Evolutionary conservation across 768 basidiomycete genomes (phyloP).

Genomic region (Dictyophora rubrovolvata): DNA sequence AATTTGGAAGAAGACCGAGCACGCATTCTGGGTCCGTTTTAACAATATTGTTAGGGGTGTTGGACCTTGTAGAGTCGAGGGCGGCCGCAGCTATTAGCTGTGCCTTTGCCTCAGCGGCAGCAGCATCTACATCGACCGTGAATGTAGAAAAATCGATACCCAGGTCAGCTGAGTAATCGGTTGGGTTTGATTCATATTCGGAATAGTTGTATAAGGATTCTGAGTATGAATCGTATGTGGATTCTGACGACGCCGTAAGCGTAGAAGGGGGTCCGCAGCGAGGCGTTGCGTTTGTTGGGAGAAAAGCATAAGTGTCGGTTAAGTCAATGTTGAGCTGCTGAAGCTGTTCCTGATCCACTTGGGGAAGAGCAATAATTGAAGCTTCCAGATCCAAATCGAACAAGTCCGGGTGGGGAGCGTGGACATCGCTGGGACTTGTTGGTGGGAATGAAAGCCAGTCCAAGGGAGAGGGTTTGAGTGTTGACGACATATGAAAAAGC

Average conservation of each 20-base stretch:
- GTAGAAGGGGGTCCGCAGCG: constrained; percentile 65
- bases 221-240: constrained; percentile 59
- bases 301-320: constrained; percentile 53
- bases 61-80: constrained; percentile 13
- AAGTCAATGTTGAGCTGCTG: constrained; percentile 44
- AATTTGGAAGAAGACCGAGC: background rate
- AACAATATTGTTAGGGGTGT: constrained; percentile 1
- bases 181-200: constrained; percentile 26
- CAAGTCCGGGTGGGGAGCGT: constrained; percentile 69
- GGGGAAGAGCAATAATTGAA: constrained; percentile 57
- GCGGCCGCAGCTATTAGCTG: constrained; percentile 7
- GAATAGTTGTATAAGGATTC: constrained; percentile 63
- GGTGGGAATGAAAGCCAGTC: constrained; percentile 58
- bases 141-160: constrained; percentile 66
- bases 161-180: constrained; percentile 49
- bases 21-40: constrained; percentile 2
- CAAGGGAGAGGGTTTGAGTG: constrained; percentile 9
- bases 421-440: constrained; percentile 45
- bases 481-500: background rate
- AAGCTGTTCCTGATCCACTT: constrained; percentile 45
- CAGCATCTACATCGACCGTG: constrained; percentile 41
- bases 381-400: constrained; percentile 78
- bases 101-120: constrained; percentile 28
- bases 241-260: constrained; percentile 72
- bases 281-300: constrained; percentile 47